Evolutionary conservation across 805 yeast genomes (phyloP), one percentile per base, ranked within the genome.

Genomic region (Wickerhamomyces mucosus): DNA sequence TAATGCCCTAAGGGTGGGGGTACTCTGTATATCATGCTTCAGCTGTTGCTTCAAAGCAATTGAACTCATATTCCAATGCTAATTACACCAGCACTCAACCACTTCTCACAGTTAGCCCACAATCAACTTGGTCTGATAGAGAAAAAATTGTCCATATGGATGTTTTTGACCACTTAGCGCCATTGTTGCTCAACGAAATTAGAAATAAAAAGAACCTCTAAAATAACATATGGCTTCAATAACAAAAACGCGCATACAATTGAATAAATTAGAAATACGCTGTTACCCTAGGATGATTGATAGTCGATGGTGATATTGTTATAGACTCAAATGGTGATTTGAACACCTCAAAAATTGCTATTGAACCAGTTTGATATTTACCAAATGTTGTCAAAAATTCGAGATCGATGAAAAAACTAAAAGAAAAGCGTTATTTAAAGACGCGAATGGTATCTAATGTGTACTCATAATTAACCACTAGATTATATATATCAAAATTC

Each of bases 401-500:
- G 69, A 69, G 18, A 66, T 75, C 38, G 57, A 69, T 20, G 83
- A 75, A 45, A 53, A 49, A 13, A 70, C 70, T 29, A 59, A 75
- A 29, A 65, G 82, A 49, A 65, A 72, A 30, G 72, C 78, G 4
- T 56, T 75, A 39, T 75, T 75, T 48, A 75, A 75, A 48, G 81
- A 75, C 47, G 75, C 82, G 29, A 78, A 77, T 44, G 81, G 82
- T 25, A 73, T n/a, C n/a, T n/a, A n/a, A n/a, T n/a, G n/a, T 75
- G 69, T 75, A 75, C 48, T 81, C 82, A 12, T 82, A 75, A 53
- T 59, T 75, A 41, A 61, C 75, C 32, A 75, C 82, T 6, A 69
- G 83, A 50, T 78, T 78, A 7, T 82, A n/a, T n/a, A 75, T 49
- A 65, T 75, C 40, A 75, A 75, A 47, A 70, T 71, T 13, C 75